Evolutionary conservation across 345 rosid genomes (phyloP), one percentile per base, ranked within the genome.

Genomic region (Arabis alpina): DNA sequence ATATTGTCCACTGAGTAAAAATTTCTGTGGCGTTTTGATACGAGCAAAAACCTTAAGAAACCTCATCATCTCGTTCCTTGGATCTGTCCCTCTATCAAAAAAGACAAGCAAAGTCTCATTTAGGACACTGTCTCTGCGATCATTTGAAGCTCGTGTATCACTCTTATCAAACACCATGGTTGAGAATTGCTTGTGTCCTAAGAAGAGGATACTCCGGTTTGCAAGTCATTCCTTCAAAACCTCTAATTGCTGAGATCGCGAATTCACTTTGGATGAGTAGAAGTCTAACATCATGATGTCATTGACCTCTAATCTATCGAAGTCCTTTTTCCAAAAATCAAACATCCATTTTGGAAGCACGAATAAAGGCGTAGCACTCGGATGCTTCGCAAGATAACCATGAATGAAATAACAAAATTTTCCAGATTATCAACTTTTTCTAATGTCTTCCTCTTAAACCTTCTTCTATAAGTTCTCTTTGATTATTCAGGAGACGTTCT

Each of bases 141-240:
- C 28, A 5, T 47, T 37, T 9, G 90, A 52, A 10, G 43, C 45
- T 6, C 41, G 42, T 27, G 41, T 75, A 43, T 63, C 76, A 23
- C 34, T 78, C 36, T 66, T 39, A 25, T 86, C 90, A 8, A 83
- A 79, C 15, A 86, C 75, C 36, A 88, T 80, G 2, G 74, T 41
- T 2, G 92, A 80, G 80, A 88, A 86, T 41, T 86, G 90, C 60
- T 83, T 80, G 68, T 80, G 80, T n/a, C 95, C 92, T 12, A 86
- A 76, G 66, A 88, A 88, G 10, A 88, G 72, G 28, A 86, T 85
- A 42, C 95, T 85, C 74, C 69, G 81, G n/a, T 79, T 75, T 43
- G 76, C 76, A 14, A 73, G 66, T 91, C 94, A 88, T 61, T 80
- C 79, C 52, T 79, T 82, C 78, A 88, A 43, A 36, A 86, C 71